Base-by-base conservation (phyloP, 805 yeast species). In the Saccharomycopsis guyanensis region DNA sequence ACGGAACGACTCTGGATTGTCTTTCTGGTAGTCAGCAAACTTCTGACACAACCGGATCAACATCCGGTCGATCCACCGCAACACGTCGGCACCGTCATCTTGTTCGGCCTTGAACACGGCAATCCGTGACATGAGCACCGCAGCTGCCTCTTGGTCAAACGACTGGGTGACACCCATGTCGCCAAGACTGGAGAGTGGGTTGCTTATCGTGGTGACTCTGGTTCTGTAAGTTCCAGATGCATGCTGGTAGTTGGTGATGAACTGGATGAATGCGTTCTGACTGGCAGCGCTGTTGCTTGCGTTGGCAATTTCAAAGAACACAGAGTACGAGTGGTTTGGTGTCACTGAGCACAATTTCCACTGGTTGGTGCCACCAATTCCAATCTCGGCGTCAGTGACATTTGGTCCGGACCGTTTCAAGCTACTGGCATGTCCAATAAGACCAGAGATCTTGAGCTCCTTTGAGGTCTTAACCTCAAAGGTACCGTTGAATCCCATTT, bases 351-450 rank as follows among this genome's bases (percentile, higher is more conserved):
- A 80, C 73, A 93, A 75, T 57, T 78, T 80, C 88, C 95, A 93
- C 52, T 83, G 79, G 47, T 85, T 80, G 13, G 97, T 83, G 52
- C 93, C 91, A 53, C 98, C 98, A 55, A 87, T 74, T 53, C 98
- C 99, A 51, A 91, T 77, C 64, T 88, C 96, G 49, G 91, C 76
- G 61, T 93, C 98, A 31, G 96, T 84, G 32, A 93, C 88, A 59
- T 82, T 84, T 34, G 75, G 65, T 36, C 82, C 74, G 46, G 71
- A 65, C 49, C 78, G 76, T 58, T 75, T 74, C 59, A 77, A 68
- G 4, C 95, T 79, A 8, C 86, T 74, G 3, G 94, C 96, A 61
- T 89, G 95, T 37, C 99, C 99, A 61, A 93, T 86, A 47, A 93
- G 69, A 45, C 98, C 99, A 42, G 91, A 79, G 42, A 93, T 78